These are phyloP conservation scores for Centrapalus pauciflorus DNA, from an alignment of 129 eudicot genomes.

Conservation along the genomic window DNA sequence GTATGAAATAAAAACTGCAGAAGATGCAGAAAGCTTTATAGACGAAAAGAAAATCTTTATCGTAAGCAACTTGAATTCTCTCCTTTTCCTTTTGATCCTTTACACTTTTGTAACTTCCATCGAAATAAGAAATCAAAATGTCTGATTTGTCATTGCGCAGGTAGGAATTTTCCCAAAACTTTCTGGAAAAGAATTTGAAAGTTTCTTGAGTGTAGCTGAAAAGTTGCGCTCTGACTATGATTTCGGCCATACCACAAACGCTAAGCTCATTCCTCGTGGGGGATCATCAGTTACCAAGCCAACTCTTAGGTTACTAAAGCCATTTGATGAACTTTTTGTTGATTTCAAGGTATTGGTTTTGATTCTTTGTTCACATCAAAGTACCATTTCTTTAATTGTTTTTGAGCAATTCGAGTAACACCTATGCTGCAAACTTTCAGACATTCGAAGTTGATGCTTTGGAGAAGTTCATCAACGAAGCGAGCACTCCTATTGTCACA, in stretches of 20 bases:
- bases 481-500: conserved; percentile 53
- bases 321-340: conserved; percentile 76
- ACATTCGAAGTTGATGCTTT: conserved; percentile 54
- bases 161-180: conserved; percentile 67
- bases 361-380: not conserved
- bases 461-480: conserved; percentile 62
- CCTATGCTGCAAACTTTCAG: conserved; percentile 20
- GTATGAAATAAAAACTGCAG: conserved; percentile 53
- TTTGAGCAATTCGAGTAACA: not conserved
- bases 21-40: conserved; percentile 38
- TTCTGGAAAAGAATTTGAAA: conserved; percentile 63
- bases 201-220: conserved; percentile 58
- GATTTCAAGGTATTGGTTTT: conserved; percentile 49
- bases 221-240: conserved; percentile 63
- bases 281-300: conserved; percentile 50
- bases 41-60: conserved; percentile 47
- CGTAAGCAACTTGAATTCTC: conserved; percentile 28
- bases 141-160: conserved; percentile 20
- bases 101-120: not conserved
- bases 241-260: conserved; percentile 68
- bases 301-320: conserved; percentile 71
- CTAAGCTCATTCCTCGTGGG: conserved; percentile 59
- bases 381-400: not conserved
- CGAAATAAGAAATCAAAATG: not conserved
- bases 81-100: not conserved